These are phyloP conservation scores for Sporobolomyces roseus DNA, from an alignment of 768 basidiomycete species.

Conservation along the genomic window DNA sequence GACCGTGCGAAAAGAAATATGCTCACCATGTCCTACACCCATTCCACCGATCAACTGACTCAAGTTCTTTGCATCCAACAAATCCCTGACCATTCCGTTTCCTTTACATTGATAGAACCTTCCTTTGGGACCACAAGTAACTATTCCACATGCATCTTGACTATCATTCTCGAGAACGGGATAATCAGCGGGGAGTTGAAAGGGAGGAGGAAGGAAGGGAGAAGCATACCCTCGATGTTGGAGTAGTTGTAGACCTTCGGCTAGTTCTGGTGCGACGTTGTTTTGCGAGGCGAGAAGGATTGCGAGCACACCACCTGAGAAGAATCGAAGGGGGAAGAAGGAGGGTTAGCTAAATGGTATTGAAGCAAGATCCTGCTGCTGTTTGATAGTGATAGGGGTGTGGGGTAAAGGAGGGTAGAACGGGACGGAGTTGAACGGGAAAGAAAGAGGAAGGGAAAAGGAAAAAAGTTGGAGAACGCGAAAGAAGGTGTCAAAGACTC, in stretches of 20 bases:
- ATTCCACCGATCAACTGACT: conserved; percentile 80
- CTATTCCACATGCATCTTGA: conserved; percentile 95
- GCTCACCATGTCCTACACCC: conserved; percentile 91
- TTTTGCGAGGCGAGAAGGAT: conserved; percentile 42
- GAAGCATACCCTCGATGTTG: conserved; percentile 74
- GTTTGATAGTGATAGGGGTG: neutral
- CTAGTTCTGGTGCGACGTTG: conserved; percentile 43
- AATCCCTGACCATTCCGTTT: conserved; percentile 98
- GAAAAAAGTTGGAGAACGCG: neutral
- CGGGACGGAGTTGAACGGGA: conserved; percentile 7
- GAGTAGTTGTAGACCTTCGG: conserved; percentile 84
- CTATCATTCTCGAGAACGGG: conserved; percentile 5
- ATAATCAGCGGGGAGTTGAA: neutral
- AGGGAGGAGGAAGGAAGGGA: no score
- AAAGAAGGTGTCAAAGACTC: neutral
- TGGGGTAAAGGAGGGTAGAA: neutral
- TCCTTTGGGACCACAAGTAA: conserved; percentile 92
- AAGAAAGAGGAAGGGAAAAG: neutral
- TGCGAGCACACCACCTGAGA: conserved; percentile 44
- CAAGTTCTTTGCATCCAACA: conserved; percentile 69
- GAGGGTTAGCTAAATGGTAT: neutral
- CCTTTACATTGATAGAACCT: conserved; percentile 97
- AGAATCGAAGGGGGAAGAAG: neutral
- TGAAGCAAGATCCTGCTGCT: neutral
- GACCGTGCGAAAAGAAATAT: neutral